phyloP scores from a whole-genome alignment of 345 rosid genomes.

The Salix udensis region DNA sequence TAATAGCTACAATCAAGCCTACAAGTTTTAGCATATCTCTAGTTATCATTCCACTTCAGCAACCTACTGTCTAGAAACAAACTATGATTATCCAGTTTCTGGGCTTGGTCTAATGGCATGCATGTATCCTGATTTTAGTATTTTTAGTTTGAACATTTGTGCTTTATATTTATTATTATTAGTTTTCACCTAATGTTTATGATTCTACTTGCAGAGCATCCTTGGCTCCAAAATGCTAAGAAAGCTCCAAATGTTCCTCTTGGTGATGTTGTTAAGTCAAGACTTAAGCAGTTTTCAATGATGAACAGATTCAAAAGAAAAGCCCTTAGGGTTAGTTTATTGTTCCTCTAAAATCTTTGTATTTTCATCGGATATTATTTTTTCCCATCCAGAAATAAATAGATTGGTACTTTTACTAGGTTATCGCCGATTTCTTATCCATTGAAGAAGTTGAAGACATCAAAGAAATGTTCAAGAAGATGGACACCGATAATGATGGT shows the following conservation, averaged over 20 bases:
- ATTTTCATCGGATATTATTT: not conserved
- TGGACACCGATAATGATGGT: constrained; percentile 90
- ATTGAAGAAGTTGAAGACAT: constrained; percentile 85
- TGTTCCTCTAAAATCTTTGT: constrained; percentile 6
- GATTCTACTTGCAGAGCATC: constrained; percentile 60
- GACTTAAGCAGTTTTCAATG: constrained; percentile 96
- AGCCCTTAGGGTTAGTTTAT: constrained; percentile 82
- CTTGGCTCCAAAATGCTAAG: constrained; percentile 98
- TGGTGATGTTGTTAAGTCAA: constrained; percentile 95
- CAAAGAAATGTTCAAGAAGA: constrained; percentile 89
- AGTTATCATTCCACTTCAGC: not conserved
- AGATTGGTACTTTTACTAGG: constrained; percentile 38
- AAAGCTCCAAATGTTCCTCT: constrained; percentile 96
- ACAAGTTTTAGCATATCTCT: not conserved
- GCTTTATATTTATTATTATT: constrained; percentile 2
- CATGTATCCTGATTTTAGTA: not conserved
- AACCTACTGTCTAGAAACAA: not conserved
- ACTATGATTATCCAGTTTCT: not conserved
- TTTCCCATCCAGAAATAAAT: not conserved
- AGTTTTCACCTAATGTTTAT: constrained; percentile 12
- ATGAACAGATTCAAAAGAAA: constrained; percentile 99
- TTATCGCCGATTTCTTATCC: constrained; percentile 94
- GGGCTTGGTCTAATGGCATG: not conserved
- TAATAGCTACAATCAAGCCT: not conserved
- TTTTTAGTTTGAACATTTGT: not conserved